These are phyloP conservation scores for Colletotrichum lini DNA, from an alignment of 2,329 filamentous ascomycete species.

Conservation along the genomic window DNA sequence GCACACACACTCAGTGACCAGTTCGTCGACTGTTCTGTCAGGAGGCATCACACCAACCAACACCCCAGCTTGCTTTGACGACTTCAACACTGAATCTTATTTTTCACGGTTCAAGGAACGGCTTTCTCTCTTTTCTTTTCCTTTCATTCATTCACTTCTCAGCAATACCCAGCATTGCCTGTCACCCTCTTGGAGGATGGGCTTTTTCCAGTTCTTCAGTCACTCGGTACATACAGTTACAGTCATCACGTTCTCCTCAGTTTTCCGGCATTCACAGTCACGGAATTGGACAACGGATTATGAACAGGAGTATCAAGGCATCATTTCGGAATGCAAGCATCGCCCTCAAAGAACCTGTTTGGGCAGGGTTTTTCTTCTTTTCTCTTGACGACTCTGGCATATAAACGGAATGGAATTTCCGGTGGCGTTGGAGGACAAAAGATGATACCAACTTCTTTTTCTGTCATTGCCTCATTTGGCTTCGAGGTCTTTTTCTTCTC, in stretches of 20 bases:
- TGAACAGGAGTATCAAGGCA: constrained; percentile 31
- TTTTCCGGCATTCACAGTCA: constrained; percentile 36
- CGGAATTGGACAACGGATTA: constrained; percentile 36
- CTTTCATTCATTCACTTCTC: constrained; percentile 1
- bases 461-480: constrained; percentile 38
- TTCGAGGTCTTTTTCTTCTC: constrained; percentile 13
- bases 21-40: neutral
- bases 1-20: neutral
- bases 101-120: neutral
- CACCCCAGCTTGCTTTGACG: neutral
- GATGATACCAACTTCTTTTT: constrained; percentile 41
- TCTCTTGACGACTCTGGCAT: constrained; percentile 22
- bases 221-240: constrained; percentile 21
- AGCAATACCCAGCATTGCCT: constrained; percentile 7
- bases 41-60: neutral
- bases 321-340: constrained; percentile 16
- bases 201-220: constrained; percentile 8
- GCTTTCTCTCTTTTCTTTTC: too few species aligned
- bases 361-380: constrained; percentile 8
- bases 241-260: constrained; percentile 33
- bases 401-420: constrained; percentile 38
- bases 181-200: constrained; percentile 9
- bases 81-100: neutral
- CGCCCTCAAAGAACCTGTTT: constrained; percentile 7
- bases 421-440: constrained; percentile 37